phyloP scores from a whole-genome alignment of 2,329 filamentous ascomycete genomes.

The Cyanodermella asteris region DNA sequence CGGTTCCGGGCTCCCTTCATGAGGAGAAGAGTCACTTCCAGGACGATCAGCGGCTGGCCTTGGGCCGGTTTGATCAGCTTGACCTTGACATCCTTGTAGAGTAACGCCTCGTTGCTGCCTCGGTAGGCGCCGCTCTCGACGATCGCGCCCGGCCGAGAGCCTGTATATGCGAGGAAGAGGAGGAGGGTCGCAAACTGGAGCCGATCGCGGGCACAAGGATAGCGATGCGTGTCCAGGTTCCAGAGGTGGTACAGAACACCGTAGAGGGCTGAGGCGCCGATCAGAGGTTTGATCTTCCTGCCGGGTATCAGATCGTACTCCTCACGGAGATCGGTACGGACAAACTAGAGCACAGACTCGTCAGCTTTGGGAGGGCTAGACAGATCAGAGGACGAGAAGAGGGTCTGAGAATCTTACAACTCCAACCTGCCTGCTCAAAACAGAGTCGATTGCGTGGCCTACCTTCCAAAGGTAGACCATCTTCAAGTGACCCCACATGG shows the following conservation, averaged over 20 bases:
- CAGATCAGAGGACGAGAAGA: too few species aligned
- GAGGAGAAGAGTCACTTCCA: conserved; percentile 1
- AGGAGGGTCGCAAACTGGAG: conserved; percentile 3
- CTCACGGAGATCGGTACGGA: too few species aligned
- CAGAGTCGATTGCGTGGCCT: too few species aligned
- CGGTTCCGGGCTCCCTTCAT: conserved; percentile 2
- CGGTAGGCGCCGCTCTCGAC: conserved; percentile 1
- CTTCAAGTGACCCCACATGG: too few species aligned
- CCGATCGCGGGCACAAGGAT: conserved; percentile 2
- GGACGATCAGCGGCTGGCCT: conserved; percentile 1
- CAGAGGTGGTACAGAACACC: conserved; percentile 3
- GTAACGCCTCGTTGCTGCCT: conserved; percentile 2
- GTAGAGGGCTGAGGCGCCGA: conserved; percentile 2
- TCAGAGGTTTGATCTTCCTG: conserved; percentile 4
- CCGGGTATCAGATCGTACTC: too few species aligned
- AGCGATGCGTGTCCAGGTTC: conserved; percentile 2
- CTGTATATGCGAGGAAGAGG: conserved; percentile 1
- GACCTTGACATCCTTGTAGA: conserved; percentile 1
- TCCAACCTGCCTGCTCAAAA: too few species aligned
- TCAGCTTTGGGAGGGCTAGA: too few species aligned
- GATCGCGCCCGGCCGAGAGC: conserved; percentile 1
- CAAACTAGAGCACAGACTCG: too few species aligned
- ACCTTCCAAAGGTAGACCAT: too few species aligned
- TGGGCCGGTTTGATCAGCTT: conserved; percentile 1
- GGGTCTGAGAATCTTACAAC: too few species aligned